Conservation (phyloP, 2,329 filamentous ascomycete species). For the Colletotrichum nymphaeae region DNA sequence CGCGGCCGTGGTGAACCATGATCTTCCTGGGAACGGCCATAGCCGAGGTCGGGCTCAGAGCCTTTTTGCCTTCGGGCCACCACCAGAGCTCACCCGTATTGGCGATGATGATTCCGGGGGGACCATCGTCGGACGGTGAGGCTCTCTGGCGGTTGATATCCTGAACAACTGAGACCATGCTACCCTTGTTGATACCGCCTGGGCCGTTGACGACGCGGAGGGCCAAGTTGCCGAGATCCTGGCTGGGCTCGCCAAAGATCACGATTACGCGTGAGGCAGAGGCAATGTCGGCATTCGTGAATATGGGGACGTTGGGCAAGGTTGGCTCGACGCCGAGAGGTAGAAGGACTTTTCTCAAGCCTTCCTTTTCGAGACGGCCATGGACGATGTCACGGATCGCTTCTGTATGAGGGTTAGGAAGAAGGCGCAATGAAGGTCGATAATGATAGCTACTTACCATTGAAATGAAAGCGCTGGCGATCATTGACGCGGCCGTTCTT, state of each 20-base stretch:
- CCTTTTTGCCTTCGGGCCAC: conserved; percentile 72
- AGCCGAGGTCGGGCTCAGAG: conserved; percentile 70
- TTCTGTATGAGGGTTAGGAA: conserved; percentile 53
- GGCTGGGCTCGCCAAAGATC: conserved; percentile 76
- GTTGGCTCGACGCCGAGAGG: conserved; percentile 61
- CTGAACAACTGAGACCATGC: conserved; percentile 71
- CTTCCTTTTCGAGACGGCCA: conserved; percentile 69
- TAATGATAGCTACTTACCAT: conserved; percentile 63
- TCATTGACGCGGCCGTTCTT: conserved; percentile 83
- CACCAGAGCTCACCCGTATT: conserved; percentile 84
- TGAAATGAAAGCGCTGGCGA: conserved; percentile 78
- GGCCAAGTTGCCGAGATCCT: conserved; percentile 75
- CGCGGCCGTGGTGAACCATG: conserved; percentile 67
- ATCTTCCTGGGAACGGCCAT: conserved; percentile 69
- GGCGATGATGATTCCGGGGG: conserved; percentile 76
- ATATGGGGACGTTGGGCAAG: conserved; percentile 76
- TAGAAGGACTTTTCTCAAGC: conserved; percentile 70
- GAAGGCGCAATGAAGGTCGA: neutral
- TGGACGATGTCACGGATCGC: conserved; percentile 72
- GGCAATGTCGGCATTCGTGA: conserved; percentile 64
- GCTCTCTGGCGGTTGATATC: conserved; percentile 52
- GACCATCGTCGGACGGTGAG: conserved; percentile 45
- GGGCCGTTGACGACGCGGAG: conserved; percentile 73
- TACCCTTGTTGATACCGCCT: conserved; percentile 78
- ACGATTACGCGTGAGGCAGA: conserved; percentile 74